Evolutionary conservation across 441 rosid species (phyloP), one percentile per base, ranked within the genome.

Genomic region (Euphorbia celastroides): DNA sequence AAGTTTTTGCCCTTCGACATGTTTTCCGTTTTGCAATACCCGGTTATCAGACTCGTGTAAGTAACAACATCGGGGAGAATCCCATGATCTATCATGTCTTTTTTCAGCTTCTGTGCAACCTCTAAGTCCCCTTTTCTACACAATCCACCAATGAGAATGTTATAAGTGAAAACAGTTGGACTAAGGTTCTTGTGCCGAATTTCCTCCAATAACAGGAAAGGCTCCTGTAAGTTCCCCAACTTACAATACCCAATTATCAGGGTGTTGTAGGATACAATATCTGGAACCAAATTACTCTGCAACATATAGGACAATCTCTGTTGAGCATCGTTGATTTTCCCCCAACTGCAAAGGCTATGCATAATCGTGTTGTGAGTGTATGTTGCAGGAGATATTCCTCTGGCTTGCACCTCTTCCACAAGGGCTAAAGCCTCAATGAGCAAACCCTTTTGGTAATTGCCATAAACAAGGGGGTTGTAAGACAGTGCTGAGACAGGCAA

Each of bases 261-360:
- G 64, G 82, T 82, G 74, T 88, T 88, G 71, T 84, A 88, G 20
- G 90, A 84, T 73, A 90, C 70, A 70, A 90, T 70, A 72, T 88
- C 89, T 5, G 89, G 92, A 51, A 14, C 59, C 57, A 74, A 4
- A 71, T 79, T 76, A 70, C 63, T 79, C 70, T 74, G 74, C 65
- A 71, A 57, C 92, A 88, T 80, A 69, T 66, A 72, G n/a, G 60
- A 68, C 65, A 88, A 74, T 64, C 65, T 60, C 68, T 71, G 65
- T 67, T 82, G 83, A 16, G 94, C 94, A 59, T 83, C 89, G 44
- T 27, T 76, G 46, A 78, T 31, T 75, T 82, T 83, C 34, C 79
- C 88, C 61, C 65, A 65, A 72, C 66, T 80, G 64, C 87, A 84
- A 62, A 90, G 75, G 48, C 84, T 83, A 30, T 76, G 67, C 52